These are phyloP conservation scores for Gossypium trilobum DNA, from an alignment of 441 rosid species.

Conservation along the genomic window DNA sequence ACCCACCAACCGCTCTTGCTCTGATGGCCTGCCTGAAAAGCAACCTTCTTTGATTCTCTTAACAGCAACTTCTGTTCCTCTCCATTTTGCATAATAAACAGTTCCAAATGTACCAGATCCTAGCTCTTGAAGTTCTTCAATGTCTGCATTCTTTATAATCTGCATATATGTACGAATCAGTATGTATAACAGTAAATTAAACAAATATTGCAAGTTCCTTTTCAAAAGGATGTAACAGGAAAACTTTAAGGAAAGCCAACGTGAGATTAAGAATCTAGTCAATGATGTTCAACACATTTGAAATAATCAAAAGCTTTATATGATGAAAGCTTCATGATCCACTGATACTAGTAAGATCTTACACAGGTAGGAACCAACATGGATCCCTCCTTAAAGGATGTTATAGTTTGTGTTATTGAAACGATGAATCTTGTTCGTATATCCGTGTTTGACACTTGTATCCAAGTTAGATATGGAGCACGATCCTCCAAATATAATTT, in stretches of 20 bases:
- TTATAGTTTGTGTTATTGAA: background rate
- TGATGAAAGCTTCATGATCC: background rate
- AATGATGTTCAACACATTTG: background rate
- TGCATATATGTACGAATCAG: conserved; percentile 19
- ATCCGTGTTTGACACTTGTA: no score
- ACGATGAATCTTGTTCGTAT: no score
- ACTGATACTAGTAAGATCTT: background rate
- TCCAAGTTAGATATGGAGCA: background rate
- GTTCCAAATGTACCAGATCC: conserved; percentile 95
- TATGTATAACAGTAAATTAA: background rate
- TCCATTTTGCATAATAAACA: conserved; percentile 83
- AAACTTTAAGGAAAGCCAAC: background rate
- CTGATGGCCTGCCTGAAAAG: conserved; percentile 66
- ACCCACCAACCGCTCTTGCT: conserved; percentile 74
- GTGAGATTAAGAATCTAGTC: background rate
- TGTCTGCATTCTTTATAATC: conserved; percentile 66
- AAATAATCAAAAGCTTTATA: background rate
- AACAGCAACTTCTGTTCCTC: conserved; percentile 92
- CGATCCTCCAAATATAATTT: background rate
- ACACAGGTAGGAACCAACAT: background rate
- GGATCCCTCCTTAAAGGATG: background rate
- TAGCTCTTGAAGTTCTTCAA: conserved; percentile 72
- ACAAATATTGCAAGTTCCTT: background rate
- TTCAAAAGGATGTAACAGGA: background rate
- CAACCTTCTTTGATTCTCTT: conserved; percentile 82